Evolutionary conservation across 2,329 filamentous ascomycete species (phyloP), one percentile per base, ranked within the genome.

Genomic region (Clonostachys chloroleuca): DNA sequence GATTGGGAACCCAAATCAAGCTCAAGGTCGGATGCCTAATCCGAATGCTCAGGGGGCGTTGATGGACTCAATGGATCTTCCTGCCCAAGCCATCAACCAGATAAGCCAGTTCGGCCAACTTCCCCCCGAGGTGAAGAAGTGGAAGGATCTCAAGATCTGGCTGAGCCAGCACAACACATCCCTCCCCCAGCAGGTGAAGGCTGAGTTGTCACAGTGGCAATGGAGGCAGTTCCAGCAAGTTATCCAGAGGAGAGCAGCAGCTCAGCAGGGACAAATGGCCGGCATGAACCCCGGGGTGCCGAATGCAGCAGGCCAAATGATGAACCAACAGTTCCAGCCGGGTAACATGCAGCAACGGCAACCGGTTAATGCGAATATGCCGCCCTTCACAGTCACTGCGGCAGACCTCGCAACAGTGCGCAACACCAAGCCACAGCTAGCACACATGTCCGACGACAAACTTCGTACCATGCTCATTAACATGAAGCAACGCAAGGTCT

Each of bases 11-110:
- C 55, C 59, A 52, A 52, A 54, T 6, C 60, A 62, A 5, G 56
- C 61, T 33, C 50, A 54, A 42, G 24, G 24, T 16, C 44, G 34
- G 14, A 45, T 49, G 4, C 55, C 56, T 16, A 61, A 54, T 42
- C 56, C 57, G 5, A 70, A 71, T 24, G 59, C 68, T 7, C 62
- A 68, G 43, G 24, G 24, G 24, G 49, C 53, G 2, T 58, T 70
- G 49, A 76, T 78, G 69, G 74, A 78, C 49, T 63, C 54, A 10
- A 70, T 78, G 69, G 74, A 78, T 12, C 50, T 79, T 1, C 73
- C 73, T 1, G 52, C 56, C 3, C 57, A 62, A 13, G 53, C 74
- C 6, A 50, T 47, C 7, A 17, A 45, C 16, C 44, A 36, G n/a
- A 20, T 68, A 9, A 49, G 17, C 13, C 55, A 62, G 13, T 56